Evolutionary conservation across 805 yeast species (phyloP).

Genomic region (Ogataea neopini): DNA sequence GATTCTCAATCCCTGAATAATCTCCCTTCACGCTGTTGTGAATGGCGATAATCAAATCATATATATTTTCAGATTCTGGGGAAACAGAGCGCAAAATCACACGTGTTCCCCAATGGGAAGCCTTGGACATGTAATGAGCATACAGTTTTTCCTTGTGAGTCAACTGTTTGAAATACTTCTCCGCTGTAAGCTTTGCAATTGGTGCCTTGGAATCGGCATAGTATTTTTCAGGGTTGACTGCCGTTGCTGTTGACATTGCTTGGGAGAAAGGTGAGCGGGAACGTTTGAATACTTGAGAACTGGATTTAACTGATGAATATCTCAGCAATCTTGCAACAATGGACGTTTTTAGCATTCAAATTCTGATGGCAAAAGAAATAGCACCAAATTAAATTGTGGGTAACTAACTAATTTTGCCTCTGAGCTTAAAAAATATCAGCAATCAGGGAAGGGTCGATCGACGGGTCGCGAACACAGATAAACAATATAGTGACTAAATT

Average conservation of each 20-base stretch:
- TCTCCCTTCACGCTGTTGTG: slow-evolving; percentile 55
- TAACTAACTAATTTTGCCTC: not conserved
- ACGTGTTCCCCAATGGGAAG: slow-evolving; percentile 81
- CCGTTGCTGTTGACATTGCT: not conserved
- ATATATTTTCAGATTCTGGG: slow-evolving; percentile 75
- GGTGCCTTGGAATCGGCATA: slow-evolving; percentile 70
- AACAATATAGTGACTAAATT: too few species aligned
- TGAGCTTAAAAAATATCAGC: not conserved
- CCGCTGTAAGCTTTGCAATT: slow-evolving; percentile 66
- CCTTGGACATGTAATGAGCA: slow-evolving; percentile 82
- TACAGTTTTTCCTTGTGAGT: slow-evolving; percentile 61
- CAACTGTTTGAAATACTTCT: slow-evolving; percentile 65
- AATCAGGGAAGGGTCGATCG: not conserved
- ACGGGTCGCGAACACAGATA: too few species aligned
- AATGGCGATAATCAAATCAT: slow-evolving; percentile 63
- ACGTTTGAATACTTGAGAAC: not conserved
- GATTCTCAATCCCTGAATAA: slow-evolving; percentile 38
- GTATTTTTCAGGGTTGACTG: slow-evolving; percentile 28
- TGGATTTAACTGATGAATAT: not conserved
- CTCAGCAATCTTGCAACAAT: slow-evolving; percentile 3
- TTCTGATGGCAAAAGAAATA: not conserved
- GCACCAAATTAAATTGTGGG: too few species aligned
- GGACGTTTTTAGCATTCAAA: slow-evolving; percentile 4
- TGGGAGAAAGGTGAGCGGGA: not conserved
- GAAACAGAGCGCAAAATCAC: slow-evolving; percentile 80